Evolutionary conservation across 148 eudicot genomes (phyloP).

Genomic region (Rhododendron molle): DNA sequence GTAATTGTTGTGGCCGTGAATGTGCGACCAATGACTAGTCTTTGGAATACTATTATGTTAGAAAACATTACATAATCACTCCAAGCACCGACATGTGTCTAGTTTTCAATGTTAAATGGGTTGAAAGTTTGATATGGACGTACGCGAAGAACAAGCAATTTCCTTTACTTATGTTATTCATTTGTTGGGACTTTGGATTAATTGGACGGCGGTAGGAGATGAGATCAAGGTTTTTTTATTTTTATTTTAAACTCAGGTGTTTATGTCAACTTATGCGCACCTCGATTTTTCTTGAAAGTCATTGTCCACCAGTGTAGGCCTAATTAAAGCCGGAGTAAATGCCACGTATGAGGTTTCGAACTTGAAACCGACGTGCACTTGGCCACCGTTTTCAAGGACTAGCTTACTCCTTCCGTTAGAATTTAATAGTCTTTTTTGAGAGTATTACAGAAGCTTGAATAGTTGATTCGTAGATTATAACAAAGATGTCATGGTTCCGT

Average conservation of each 20-base stretch:
- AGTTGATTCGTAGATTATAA: background rate
- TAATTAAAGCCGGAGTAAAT: no score
- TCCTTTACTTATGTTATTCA: background rate
- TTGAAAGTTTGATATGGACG: background rate
- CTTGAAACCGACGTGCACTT: no score
- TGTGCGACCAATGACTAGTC: background rate
- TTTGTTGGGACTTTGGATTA: background rate
- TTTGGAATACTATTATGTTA: background rate
- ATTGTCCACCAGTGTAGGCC: no score
- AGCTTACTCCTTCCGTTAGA: no score
- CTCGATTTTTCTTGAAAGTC: no score
- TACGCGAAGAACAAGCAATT: background rate
- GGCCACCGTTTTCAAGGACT: no score
- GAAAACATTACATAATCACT: background rate
- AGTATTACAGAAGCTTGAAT: background rate
- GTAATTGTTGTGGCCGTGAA: background rate
- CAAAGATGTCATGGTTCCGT: background rate
- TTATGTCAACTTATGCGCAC: no score
- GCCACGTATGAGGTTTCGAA: no score
- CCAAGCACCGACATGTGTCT: background rate
- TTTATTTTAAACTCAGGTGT: no score
- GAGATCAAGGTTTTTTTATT: background rate
- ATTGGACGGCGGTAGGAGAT: background rate
- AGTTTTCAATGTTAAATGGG: background rate
- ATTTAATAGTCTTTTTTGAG: no score